A percentile compares a stretch with the other conserved stretches of the same genome.
These are phyloP conservation scores for Geotrichum bryndzae DNA, from an alignment of 1,139 yeast species.

Conservation along the genomic window DNA sequence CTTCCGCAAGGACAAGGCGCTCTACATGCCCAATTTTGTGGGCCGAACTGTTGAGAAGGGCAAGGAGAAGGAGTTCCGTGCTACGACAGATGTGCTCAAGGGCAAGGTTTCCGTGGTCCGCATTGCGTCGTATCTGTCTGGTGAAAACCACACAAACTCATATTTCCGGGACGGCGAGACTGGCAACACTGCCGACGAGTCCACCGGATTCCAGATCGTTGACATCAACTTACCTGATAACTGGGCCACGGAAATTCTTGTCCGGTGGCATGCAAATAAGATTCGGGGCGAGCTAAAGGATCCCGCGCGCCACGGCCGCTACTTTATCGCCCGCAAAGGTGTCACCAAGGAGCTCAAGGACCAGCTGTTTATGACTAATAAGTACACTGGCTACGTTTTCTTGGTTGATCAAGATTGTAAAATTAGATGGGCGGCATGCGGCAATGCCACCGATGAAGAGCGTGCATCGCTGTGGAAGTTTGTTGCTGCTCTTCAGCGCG, in stretches of 20 bases:
- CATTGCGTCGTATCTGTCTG: constrained; percentile 63
- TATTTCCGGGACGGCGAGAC: constrained; percentile 42
- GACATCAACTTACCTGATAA: constrained; percentile 73
- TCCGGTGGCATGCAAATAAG: constrained; percentile 43
- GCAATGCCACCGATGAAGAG: constrained; percentile 65
- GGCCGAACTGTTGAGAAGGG: constrained; percentile 46
- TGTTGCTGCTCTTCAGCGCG: constrained; percentile 36
- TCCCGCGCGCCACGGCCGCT: constrained; percentile 46
- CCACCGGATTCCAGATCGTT: constrained; percentile 52
- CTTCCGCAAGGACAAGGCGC: constrained; percentile 67
- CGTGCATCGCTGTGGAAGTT: constrained; percentile 59
- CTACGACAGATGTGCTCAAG: constrained; percentile 42
- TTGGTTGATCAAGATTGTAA: constrained; percentile 66
- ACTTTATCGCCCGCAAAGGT: constrained; percentile 58
- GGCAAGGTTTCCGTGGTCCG: constrained; percentile 60
- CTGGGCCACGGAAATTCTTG: constrained; percentile 57
- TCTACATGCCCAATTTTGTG: constrained; percentile 77
- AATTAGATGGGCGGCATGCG: constrained; percentile 91
- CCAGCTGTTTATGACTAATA: constrained; percentile 60
- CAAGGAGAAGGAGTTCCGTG: constrained; percentile 33
- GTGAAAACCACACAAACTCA: constrained; percentile 60
- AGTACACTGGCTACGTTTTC: constrained; percentile 72
- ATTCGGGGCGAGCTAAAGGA: constrained; percentile 42
- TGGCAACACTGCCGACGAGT: constrained; percentile 26
- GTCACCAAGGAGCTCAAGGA: constrained; percentile 57